Conservation (phyloP, 2,329 filamentous ascomycete genomes). For the Mollisia scopiformis region DNA sequence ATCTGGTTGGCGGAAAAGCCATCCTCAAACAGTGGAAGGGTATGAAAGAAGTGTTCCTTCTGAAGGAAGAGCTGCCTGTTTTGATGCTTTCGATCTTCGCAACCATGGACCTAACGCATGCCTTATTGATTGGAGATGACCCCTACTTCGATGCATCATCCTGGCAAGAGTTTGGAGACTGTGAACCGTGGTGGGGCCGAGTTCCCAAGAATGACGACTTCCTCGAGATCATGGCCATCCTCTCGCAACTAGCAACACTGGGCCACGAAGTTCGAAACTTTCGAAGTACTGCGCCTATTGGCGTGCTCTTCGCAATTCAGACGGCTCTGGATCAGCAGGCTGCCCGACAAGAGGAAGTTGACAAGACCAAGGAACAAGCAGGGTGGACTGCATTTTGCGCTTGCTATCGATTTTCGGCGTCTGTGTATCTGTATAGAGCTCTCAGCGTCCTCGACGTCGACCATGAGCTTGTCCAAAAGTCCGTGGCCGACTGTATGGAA, state of each 20-base stretch:
- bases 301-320: constrained; percentile 30
- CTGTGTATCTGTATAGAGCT: constrained; percentile 47
- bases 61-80: constrained; percentile 33
- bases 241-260: constrained; percentile 38
- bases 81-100: constrained; percentile 48
- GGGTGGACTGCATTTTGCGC: constrained; percentile 45
- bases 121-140: constrained; percentile 42
- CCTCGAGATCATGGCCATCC: constrained; percentile 37
- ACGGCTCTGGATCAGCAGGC: constrained; percentile 31
- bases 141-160: constrained; percentile 42
- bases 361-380: constrained; percentile 21
- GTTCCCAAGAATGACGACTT: constrained; percentile 35
- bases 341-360: constrained; percentile 19
- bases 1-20: constrained; percentile 32
- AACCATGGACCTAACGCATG: constrained; percentile 46
- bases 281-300: constrained; percentile 26
- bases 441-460: constrained; percentile 43
- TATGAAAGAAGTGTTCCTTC: constrained; percentile 25
- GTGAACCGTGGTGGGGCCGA: constrained; percentile 46
- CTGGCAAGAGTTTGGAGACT: constrained; percentile 44
- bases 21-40: constrained; percentile 34
- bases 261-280: constrained; percentile 36
- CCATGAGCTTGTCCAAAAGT: constrained; percentile 45
- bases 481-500: constrained; percentile 41
- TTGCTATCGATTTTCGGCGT: constrained; percentile 35